A percentile compares a stretch with the other conserved stretches of the same genome.
Conservation (phyloP, 1,284 basidiomycete species). For the Cutaneotrichosporon cutaneum region DNA sequence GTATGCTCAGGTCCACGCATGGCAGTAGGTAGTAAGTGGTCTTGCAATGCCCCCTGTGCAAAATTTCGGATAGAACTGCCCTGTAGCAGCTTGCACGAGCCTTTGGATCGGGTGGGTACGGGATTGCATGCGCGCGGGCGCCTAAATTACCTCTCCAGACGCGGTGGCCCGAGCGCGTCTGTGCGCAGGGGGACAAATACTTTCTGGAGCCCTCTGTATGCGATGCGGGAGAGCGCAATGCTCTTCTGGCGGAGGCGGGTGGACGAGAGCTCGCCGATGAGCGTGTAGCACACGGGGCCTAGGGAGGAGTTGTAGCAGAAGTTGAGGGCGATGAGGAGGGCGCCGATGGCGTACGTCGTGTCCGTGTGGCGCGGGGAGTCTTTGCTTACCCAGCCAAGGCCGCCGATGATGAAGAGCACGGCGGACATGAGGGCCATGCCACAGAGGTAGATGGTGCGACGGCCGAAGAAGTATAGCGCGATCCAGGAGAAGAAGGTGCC, state of each 20-base stretch:
- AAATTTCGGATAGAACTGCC: too few relatives aligned
- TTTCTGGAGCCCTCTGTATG: too few relatives aligned
- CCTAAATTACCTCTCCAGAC: too few relatives aligned
- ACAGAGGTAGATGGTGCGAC: constrained; percentile 25
- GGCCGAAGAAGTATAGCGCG: constrained; percentile 11
- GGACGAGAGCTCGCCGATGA: constrained; percentile 45
- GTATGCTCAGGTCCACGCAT: too few relatives aligned
- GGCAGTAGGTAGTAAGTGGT: too few relatives aligned
- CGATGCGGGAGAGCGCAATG: constrained; percentile 54
- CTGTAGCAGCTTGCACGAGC: too few relatives aligned
- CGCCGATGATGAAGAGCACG: constrained; percentile 23
- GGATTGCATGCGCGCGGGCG: too few relatives aligned
- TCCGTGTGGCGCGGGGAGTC: constrained; percentile 3
- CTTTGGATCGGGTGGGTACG: too few relatives aligned
- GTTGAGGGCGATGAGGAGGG: constrained; percentile 29
- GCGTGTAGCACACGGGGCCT: constrained; percentile 30
- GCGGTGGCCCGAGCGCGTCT: too few relatives aligned
- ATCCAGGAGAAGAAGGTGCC: constrained; percentile 17
- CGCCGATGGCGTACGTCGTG: constrained; percentile 18
- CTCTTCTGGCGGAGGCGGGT: constrained; percentile 52
- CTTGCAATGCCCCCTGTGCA: too few relatives aligned
- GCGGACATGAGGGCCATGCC: constrained; percentile 22
- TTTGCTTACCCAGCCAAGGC: constrained; percentile 18
- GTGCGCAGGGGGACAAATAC: too few relatives aligned
- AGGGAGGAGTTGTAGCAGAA: constrained; percentile 24